These are phyloP conservation scores for Leucocoprinus gongylophorus DNA, from an alignment of 1,284 basidiomycete genomes.

Conservation along the genomic window DNA sequence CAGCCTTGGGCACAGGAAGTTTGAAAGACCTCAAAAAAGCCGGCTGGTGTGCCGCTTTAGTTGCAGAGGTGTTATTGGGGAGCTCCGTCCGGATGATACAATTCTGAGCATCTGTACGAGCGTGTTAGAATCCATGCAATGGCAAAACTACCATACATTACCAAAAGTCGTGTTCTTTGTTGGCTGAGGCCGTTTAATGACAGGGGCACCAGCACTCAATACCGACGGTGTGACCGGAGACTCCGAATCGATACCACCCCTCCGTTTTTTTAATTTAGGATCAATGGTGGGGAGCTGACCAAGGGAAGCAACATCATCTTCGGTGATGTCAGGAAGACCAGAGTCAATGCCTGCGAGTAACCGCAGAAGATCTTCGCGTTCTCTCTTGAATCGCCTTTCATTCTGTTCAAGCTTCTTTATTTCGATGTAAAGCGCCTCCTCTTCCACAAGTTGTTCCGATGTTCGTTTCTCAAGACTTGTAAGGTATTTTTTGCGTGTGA, in stretches of 20 bases:
- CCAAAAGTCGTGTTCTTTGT: conserved; percentile 54
- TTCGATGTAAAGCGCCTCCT: conserved; percentile 94
- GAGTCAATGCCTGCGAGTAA: conserved; percentile 81
- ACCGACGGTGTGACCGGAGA: conserved; percentile 50
- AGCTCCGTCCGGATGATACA: conserved; percentile 73
- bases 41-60: conserved; percentile 70
- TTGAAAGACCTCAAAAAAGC: conserved; percentile 80
- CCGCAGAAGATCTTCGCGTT: conserved; percentile 86
- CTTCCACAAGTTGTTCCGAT: conserved; percentile 86
- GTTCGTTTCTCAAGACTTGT: conserved; percentile 81
- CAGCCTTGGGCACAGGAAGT: conserved; percentile 69
- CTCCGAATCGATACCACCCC: conserved; percentile 44
- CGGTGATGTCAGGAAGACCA: conserved; percentile 66
- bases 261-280: conserved; percentile 42
- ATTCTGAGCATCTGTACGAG: conserved; percentile 53
- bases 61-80: conserved; percentile 43
- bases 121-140: background rate
- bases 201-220: conserved; percentile 36
- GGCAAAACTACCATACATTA: conserved; percentile 21
- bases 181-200: conserved; percentile 40
- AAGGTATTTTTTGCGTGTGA: conserved; percentile 86
- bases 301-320: conserved; percentile 56
- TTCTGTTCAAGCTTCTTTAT: conserved; percentile 92
- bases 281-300: conserved; percentile 21
- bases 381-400: conserved; percentile 81